Conservation (phyloP, 1,284 basidiomycete genomes). For the Boletus semigastroideus region DNA sequence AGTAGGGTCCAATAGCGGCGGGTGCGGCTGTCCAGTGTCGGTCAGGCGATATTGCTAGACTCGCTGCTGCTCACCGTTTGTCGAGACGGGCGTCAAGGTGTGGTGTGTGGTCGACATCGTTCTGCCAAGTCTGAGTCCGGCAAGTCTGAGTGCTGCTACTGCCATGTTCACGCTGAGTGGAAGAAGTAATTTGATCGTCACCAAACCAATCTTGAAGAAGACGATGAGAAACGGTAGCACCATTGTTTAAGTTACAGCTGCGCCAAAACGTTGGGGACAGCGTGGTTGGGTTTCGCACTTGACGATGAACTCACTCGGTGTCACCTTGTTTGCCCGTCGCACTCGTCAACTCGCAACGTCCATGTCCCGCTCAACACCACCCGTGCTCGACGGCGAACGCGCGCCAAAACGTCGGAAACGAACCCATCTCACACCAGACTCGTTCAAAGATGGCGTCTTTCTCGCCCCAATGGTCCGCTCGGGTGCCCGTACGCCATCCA, state of each 20-base stretch:
- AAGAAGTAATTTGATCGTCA: no score
- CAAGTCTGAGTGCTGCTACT: no score
- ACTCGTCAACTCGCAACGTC: not conserved
- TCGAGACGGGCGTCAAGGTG: constrained; percentile 54
- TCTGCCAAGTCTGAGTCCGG: not conserved
- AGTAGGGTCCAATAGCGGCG: constrained; percentile 88
- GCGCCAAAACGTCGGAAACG: constrained; percentile 54
- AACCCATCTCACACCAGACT: constrained; percentile 57
- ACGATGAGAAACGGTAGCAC: no score
- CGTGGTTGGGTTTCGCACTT: not conserved
- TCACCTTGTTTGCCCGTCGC: constrained; percentile 4
- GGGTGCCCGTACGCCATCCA: constrained; percentile 67
- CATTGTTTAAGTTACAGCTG: no score
- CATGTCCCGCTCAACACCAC: constrained; percentile 37
- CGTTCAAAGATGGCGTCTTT: constrained; percentile 81
- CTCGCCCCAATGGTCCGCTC: constrained; percentile 96
- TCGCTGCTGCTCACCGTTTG: constrained; percentile 37
- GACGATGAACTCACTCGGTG: no score
- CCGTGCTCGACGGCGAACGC: constrained; percentile 24
- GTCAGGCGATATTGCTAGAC: constrained; percentile 1
- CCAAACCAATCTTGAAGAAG: no score
- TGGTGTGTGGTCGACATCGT: constrained; percentile 49
- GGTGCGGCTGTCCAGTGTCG: constrained; percentile 62
- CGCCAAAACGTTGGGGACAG: no score
- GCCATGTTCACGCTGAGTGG: no score